phyloP scores from a whole-genome alignment of 2,329 filamentous ascomycete genomes.

The Penicillium corylophilum region DNA sequence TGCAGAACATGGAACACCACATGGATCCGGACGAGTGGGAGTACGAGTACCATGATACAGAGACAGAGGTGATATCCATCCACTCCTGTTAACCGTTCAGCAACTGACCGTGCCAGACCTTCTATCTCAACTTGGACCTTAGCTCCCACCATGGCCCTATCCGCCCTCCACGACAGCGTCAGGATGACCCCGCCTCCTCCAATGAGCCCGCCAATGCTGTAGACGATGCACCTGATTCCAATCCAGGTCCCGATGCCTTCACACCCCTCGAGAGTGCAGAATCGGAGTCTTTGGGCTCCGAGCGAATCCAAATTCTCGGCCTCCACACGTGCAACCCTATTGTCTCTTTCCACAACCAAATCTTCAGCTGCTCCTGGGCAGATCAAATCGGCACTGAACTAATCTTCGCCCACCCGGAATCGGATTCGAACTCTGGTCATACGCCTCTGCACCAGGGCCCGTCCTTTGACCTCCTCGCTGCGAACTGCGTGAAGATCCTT shows the following conservation, averaged over 20 bases:
- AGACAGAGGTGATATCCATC: slow-evolving; percentile 48
- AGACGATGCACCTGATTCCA: slow-evolving; percentile 8
- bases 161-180: slow-evolving; percentile 33
- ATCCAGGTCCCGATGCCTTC: slow-evolving; percentile 29
- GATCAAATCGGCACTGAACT: slow-evolving; percentile 82
- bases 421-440: slow-evolving; percentile 25
- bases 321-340: slow-evolving; percentile 74
- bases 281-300: slow-evolving; percentile 21
- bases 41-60: slow-evolving; percentile 58
- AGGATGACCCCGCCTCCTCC: slow-evolving; percentile 15
- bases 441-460: slow-evolving; percentile 41
- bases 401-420: slow-evolving; percentile 59
- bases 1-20: slow-evolving; percentile 13
- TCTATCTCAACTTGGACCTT: slow-evolving; percentile 62
- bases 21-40: slow-evolving; percentile 55
- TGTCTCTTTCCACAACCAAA: slow-evolving; percentile 72
- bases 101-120: slow-evolving; percentile 42
- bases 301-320: slow-evolving; percentile 74
- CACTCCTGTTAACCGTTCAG: background rate
- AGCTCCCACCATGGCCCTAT: slow-evolving; percentile 45
- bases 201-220: slow-evolving; percentile 4
- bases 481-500: slow-evolving; percentile 67
- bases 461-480: slow-evolving; percentile 70
- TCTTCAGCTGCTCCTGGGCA: slow-evolving; percentile 79
- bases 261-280: slow-evolving; percentile 42